Base-by-base conservation (phyloP, 305 asterid species). In the Vinca major region DNA sequence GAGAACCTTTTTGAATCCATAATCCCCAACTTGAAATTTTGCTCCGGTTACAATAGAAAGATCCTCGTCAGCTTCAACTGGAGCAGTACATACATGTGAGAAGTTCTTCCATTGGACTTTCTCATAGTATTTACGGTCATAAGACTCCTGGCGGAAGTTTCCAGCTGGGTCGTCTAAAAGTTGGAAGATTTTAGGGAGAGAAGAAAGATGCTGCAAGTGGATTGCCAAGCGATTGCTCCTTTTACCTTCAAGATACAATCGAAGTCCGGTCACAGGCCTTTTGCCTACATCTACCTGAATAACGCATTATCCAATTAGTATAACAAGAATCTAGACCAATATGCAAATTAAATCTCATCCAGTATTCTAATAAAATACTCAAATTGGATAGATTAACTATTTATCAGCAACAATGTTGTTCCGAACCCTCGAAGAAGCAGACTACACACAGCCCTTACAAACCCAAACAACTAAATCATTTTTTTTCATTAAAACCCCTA, bases 101-200 rank as follows among this genome's bases (percentile, higher is more conserved):
- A 88, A 93, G 88, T 86, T 93, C 83, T 93, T 93, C 98, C 98
- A 93, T 62, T 85, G 91, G 21, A 93, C 95, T 71, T 88, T 93
- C 73, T 93, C 98, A 45, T 81, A 87, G 77, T 88, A 93, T 70
- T 80, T 79, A 58, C 88, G 95, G 66, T 93, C 97, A 48, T 83
- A 80, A 17, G 88, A 57, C 71, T 85, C 96, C 65, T 79, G 88
- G 43, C 44, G 77, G 70, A 80, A 86, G 70, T 80, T 80, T 20
- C 87, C 87, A 49, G 66, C 69, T 33, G 91, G 91, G 71, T 89
- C 94, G 61, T 93, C 95, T 75, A 77, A 82, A 16, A 93, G 92
- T 54, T 85, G 94, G 86, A 93, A 84, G 44, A 86, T 74, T 66
- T 81, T 88, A 14, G 98, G 98, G 62, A 93, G 95, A 66, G 98